A percentile compares a stretch with the other conserved stretches of the same genome.
phyloP scores from a whole-genome alignment of 2,329 filamentous ascomycete species.

The Aureobasidium leucospermi region DNA sequence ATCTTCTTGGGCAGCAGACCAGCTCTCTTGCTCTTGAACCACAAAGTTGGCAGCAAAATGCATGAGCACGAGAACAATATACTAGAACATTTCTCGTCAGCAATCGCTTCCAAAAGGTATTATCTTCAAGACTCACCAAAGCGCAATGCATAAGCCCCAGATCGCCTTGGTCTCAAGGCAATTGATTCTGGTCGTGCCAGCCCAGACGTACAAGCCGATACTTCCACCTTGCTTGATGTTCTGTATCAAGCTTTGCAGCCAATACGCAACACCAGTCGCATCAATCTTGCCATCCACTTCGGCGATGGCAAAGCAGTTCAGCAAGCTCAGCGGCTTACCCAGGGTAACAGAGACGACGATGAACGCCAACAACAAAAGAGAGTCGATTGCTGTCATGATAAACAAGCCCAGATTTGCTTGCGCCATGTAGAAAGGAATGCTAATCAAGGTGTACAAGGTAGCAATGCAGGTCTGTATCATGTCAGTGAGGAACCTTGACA shows the following conservation, averaged over 20 bases:
- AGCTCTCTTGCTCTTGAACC: constrained; percentile 43
- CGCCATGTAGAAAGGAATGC: constrained; percentile 75
- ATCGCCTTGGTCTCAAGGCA: constrained; percentile 82
- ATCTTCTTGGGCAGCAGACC: constrained; percentile 15
- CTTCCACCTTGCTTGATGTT: constrained; percentile 45
- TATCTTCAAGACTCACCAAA: constrained; percentile 47
- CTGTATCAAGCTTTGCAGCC: constrained; percentile 45
- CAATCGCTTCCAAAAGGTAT: too few relatives aligned
- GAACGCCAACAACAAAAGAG: constrained; percentile 64
- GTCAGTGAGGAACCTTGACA: constrained; percentile 5
- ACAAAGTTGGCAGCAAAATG: constrained; percentile 40
- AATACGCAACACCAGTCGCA: constrained; percentile 43
- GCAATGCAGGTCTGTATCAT: constrained; percentile 63
- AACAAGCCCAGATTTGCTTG: constrained; percentile 69
- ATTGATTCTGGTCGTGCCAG: constrained; percentile 54
- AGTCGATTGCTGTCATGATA: constrained; percentile 61
- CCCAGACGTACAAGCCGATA: constrained; percentile 48
- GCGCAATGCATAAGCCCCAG: constrained; percentile 76
- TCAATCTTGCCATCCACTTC: constrained; percentile 39
- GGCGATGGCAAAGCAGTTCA: constrained; percentile 59
- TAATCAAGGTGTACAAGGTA: constrained; percentile 62
- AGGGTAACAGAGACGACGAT: constrained; percentile 70
- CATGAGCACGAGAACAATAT: constrained; percentile 41
- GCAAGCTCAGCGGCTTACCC: constrained; percentile 71
- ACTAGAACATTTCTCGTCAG: constrained; percentile 20